Evolutionary conservation across 305 asterid genomes (phyloP), one percentile per base, ranked within the genome.

Genomic region (Euphrasia arctica): DNA sequence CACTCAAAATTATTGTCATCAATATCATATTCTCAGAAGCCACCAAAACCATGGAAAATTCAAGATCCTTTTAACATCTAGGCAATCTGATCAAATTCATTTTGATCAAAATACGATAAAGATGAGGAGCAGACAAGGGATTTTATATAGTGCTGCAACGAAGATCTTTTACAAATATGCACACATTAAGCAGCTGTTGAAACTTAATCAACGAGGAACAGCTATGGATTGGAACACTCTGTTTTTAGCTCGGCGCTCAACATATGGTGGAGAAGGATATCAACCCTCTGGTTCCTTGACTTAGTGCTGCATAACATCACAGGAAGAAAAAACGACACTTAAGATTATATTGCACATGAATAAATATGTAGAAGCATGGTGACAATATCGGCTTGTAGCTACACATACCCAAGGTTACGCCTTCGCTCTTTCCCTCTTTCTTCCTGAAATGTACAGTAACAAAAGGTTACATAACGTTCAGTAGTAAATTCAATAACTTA

Each of bases 191-290:
- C 56, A 27, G 29, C 57, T 51, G 55, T 52, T 54, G 58, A 27
- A 54, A 54, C 11, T 54, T 54, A 25, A 22, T 12, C 58, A 54
- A 10, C 45, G 10, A 9, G 18, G 58, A 27, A 28, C 57, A 4
- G n/a, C 47, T 45, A 10, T 36, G 93, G 74, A 57, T 83, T 5
- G 32, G 89, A 65, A 31, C 74, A 10, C 69, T 76, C 58, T 22
- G 36, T 54, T 54, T 54, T 64, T 43, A 93, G 95, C 80, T 90
- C 97, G 11, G 95, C 75, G 34, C 97, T 93, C 82, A 93, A 70
- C 95, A 93, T 90, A 64, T 82, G 99, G 83, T 90, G 99, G 77
- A 93, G 99, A 66, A 93, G 97, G 54, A 69, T 68, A 54, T 93
- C 96, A 45, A 90, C 95, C 71, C 96, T 87, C 79, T 84, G 95